Base-by-base conservation (phyloP, 371 early-diverging fungal genomes). In the Rhizopus sp. region DNA sequence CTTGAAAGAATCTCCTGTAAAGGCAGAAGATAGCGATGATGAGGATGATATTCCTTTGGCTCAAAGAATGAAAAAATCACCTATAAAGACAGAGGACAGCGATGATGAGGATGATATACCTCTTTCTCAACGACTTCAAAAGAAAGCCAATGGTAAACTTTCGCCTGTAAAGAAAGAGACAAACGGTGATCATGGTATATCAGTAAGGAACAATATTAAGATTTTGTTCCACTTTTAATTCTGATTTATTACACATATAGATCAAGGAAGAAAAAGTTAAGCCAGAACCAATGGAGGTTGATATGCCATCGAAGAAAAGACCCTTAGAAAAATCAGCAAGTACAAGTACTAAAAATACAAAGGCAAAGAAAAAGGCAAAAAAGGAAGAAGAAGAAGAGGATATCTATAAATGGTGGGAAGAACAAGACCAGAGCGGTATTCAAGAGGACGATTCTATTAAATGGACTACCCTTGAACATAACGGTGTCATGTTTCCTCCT, bases 401-500 rank as follows among this genome's bases (percentile, higher is more conserved):
- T 7, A 63, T 72, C 39, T 74, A 75, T 53, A 72, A 75, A 34
- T 72, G 76, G 70, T 74, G 80, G 73, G 75, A 74, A 61, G 76
- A 70, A 42, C 59, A 73, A 31, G 57, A 60, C 13, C 73, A 67
- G n/a, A 68, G 70, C n/a, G 79, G 81, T 9, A 78, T 79, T 79
- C 85, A 87, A 31, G 50, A 42, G 3, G 76, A 70, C 31, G 66
- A 47, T 8, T 62, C 77, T 5, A 76, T 84, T 37, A 92, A 91
- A 70, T 98, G 99, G 99, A 86, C 69, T 9, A 87, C 92, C 1
- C 76, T 98, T 42, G 79, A 85, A 58, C 99, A 98, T 71, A 84
- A 82, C 48, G 99, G 98, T 23, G 93, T 93, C 0, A 60, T 86
- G 13, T 98, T 98, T 55, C 94, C 99, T 40, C 98, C 97, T 0